Evolutionary conservation across 2,329 filamentous ascomycete genomes (phyloP), one percentile per base, ranked within the genome.

Genomic region (Fusarium irregulare): DNA sequence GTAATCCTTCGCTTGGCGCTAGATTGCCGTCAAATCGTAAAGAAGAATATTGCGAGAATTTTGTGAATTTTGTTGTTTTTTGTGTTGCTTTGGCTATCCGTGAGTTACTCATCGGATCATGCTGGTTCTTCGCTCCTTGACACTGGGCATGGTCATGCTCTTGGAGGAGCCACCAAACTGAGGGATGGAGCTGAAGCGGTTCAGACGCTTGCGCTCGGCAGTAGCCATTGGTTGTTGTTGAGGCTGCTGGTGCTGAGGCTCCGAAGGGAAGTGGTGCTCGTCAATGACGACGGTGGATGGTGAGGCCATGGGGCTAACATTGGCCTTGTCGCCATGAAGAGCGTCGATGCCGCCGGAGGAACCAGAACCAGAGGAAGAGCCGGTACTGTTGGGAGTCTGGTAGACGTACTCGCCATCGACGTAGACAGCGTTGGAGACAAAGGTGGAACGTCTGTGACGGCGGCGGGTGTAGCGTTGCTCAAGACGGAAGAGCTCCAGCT

Each of bases 351-450:
- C 79, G 46, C 80, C 79, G 57, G 77, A 79, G 44, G 81, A 83
- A 60, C 83, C 84, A 45, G 81, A 83, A 59, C 83, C 84, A 49
- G 83, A 80, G 7, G 86, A 88, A 20, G 86, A 88, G 59, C 87
- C 87, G 2, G 87, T 89, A 55, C 83, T 83, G 80, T 81, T 86
- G 68, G 88, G 87, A 1, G 86, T 88, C 77, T 89, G 86, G 86
- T 94, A 97, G 80, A 97, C 86, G 83, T 98, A 98, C 84, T 98
- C 95, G 81, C 94, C 96, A 79, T 98, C 93, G 71, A 98, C 92
- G 81, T 98, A 98, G 79, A 93, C 88, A 30, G 94, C 95, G 76
- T 93, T 94, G 77, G 92, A 94, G 77, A 92, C 90, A 80, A 97
- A 97, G 65, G 93, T 96, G 57, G 91, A 94, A 79, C 95, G 93